Evolutionary conservation across 345 rosid species (phyloP).

Genomic region (Kandelia obovata): DNA sequence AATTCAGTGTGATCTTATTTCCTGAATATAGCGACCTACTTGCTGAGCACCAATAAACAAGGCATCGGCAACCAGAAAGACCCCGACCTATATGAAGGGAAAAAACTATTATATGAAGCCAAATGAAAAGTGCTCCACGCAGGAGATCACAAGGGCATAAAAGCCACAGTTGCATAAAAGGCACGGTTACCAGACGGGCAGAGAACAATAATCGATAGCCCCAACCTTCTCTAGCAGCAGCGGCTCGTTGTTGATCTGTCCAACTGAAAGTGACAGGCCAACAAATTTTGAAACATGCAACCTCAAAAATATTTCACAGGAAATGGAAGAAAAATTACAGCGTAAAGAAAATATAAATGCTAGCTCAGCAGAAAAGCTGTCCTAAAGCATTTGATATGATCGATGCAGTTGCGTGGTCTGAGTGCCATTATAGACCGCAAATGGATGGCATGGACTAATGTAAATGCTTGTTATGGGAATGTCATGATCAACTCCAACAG

Average conservation of each 20-base stretch:
- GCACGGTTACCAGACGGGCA: constrained; percentile 62
- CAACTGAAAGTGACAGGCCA: constrained; percentile 44
- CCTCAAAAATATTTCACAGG: background rate
- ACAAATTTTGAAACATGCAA: background rate
- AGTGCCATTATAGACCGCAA: background rate
- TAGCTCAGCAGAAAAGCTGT: background rate
- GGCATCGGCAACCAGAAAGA: constrained; percentile 71
- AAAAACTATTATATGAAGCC: constrained; percentile 1
- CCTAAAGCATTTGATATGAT: background rate
- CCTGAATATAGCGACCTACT: constrained; percentile 61
- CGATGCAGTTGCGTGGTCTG: background rate
- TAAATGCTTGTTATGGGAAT: no score
- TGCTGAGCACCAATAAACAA: constrained; percentile 74
- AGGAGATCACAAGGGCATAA: background rate
- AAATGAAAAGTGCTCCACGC: background rate
- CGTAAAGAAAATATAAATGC: background rate
- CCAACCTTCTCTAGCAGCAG: constrained; percentile 93
- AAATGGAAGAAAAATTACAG: background rate
- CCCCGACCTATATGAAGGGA: constrained; percentile 56
- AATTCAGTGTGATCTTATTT: constrained; percentile 57
- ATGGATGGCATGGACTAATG: no score
- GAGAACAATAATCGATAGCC: constrained; percentile 69
- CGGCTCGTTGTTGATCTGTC: constrained; percentile 94
- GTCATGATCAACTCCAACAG: no score
- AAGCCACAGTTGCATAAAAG: background rate